Percentiles rank a stretch among this genome's conserved stretches.
Evolutionary conservation across 257 asterid species (phyloP).

Genomic region (Nemophila menziesii): DNA sequence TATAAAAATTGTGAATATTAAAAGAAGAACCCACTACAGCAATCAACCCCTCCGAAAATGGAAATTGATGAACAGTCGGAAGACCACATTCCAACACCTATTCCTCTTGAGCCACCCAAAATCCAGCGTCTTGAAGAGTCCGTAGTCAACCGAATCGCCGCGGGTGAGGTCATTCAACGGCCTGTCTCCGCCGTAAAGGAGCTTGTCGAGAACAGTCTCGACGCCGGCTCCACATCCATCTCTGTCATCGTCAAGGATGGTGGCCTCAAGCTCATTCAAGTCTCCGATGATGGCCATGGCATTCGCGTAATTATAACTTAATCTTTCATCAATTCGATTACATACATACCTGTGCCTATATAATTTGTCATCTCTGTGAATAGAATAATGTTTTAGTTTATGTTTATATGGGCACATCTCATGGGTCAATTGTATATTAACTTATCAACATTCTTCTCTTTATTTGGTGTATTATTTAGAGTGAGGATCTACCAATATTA

Average conservation of each 20-base stretch:
- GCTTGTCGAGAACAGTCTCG: slow-evolving; percentile 90
- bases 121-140: slow-evolving; percentile 76
- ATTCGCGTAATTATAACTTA: slow-evolving; percentile 39
- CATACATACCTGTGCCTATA: too few relatives aligned
- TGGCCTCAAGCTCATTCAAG: slow-evolving; percentile 91
- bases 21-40: background rate
- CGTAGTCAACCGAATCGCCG: slow-evolving; percentile 89
- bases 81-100: slow-evolving; percentile 15
- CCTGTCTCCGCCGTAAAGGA: slow-evolving; percentile 94
- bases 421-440: background rate
- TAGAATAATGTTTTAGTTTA: background rate
- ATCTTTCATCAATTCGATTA: too few relatives aligned
- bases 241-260: slow-evolving; percentile 80
- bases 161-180: slow-evolving; percentile 94
- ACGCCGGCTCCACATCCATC: slow-evolving; percentile 64
- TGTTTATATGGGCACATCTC: background rate
- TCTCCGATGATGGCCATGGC: slow-evolving; percentile 94
- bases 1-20: background rate
- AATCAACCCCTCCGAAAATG: slow-evolving; percentile 12
- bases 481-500: slow-evolving; percentile 79
- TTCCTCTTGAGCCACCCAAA: slow-evolving; percentile 45
- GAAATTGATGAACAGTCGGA: slow-evolving; percentile 37
- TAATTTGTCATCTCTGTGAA: too few relatives aligned
- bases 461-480: slow-evolving; percentile 26
- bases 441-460: slow-evolving; percentile 6